Evolutionary conservation across 192 early-diverging fungal genomes (phyloP).

Genomic region (Umbelopsis vinacea): DNA sequence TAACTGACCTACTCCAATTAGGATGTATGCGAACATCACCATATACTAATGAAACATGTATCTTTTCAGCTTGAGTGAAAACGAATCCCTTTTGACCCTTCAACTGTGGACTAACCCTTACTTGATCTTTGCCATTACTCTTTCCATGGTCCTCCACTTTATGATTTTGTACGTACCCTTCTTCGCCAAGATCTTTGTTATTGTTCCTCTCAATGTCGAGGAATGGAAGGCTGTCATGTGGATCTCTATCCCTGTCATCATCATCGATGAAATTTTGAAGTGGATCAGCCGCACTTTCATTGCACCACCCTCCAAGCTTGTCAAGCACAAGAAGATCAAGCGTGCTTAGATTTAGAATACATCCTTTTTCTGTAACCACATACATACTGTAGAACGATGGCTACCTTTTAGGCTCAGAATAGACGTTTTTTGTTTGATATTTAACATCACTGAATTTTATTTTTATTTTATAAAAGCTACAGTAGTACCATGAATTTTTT

Average conservation of each 20-base stretch:
- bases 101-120: constrained; percentile 93
- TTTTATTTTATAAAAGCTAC: background rate
- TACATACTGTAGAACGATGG: constrained; percentile 7
- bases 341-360: constrained; percentile 13
- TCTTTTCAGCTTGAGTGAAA: constrained; percentile 77
- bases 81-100: constrained; percentile 89
- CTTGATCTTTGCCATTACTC: constrained; percentile 78
- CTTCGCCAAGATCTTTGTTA: constrained; percentile 90
- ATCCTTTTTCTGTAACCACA: background rate
- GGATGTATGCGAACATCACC: background rate
- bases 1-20: background rate
- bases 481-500: background rate
- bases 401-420: background rate
- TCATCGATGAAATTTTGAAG: constrained; percentile 94
- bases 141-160: constrained; percentile 95
- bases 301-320: constrained; percentile 29
- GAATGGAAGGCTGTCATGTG: constrained; percentile 93
- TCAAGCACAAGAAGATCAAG: constrained; percentile 13
- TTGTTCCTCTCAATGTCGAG: constrained; percentile 79
- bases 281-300: constrained; percentile 43
- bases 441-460: background rate
- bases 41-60: constrained; percentile 14
- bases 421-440: background rate
- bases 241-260: constrained; percentile 90
- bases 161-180: constrained; percentile 98